A percentile compares a stretch with the other conserved stretches of the same genome.
Evolutionary conservation across 768 basidiomycete species (phyloP).

Genomic region (Tubosaeta brunneosetosa): DNA sequence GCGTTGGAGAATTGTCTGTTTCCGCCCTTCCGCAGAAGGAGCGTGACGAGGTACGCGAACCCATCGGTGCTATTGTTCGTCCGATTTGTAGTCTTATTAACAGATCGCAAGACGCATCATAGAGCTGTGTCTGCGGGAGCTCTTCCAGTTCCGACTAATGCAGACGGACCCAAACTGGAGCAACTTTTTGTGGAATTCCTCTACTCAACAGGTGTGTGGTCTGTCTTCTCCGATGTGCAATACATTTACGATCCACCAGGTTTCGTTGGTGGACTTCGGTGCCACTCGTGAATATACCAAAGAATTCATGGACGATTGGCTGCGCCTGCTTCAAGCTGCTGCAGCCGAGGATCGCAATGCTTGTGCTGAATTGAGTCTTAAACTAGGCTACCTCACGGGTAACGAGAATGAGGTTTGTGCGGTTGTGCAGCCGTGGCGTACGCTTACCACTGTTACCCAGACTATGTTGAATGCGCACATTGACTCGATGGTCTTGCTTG

Average conservation of each 20-base stretch:
- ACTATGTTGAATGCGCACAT: conserved; percentile 85
- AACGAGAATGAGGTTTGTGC: conserved; percentile 70
- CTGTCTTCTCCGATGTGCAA: not conserved
- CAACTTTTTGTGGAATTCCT: conserved; percentile 86
- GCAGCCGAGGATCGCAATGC: conserved; percentile 58
- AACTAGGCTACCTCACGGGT: conserved; percentile 87
- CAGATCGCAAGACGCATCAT: conserved; percentile 84
- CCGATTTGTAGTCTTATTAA: not conserved
- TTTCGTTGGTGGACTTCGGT: conserved; percentile 93
- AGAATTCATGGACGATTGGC: conserved; percentile 87
- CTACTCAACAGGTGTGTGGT: conserved; percentile 52
- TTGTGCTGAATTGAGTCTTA: conserved; percentile 70
- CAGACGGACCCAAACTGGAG: conserved; percentile 99
- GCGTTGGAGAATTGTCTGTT: conserved; percentile 64
- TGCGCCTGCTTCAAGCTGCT: conserved; percentile 77
- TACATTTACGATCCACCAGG: conserved; percentile 32
- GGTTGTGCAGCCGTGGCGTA: not conserved
- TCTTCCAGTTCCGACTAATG: conserved; percentile 90
- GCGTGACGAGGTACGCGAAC: conserved; percentile 62
- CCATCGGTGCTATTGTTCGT: not conserved
- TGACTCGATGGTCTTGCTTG: conserved; percentile 76
- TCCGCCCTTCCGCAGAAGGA: conserved; percentile 56
- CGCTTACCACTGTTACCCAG: conserved; percentile 25
- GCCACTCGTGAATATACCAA: conserved; percentile 84
- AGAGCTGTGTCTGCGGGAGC: conserved; percentile 82